Evolutionary conservation across 306 rosid species (phyloP).

Genomic region (Lathyrus sativus): DNA sequence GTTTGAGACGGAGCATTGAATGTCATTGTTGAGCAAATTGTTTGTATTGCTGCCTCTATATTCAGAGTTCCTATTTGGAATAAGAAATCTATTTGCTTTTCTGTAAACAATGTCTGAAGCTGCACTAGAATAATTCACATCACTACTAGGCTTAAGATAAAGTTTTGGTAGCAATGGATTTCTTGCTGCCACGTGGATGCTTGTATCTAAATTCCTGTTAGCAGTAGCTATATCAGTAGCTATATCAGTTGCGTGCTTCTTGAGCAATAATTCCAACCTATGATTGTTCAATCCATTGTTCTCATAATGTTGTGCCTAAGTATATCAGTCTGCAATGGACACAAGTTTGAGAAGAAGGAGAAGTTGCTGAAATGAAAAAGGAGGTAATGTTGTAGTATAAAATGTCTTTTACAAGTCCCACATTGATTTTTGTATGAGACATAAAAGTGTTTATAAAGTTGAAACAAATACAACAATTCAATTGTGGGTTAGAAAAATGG

Average conservation of each 20-base stretch:
- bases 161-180: constrained; percentile 46
- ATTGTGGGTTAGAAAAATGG: no score
- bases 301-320: constrained; percentile 34
- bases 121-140: constrained; percentile 34
- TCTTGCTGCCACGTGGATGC: constrained; percentile 45
- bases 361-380: no score
- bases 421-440: no score
- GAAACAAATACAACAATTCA: no score
- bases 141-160: constrained; percentile 34
- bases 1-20: constrained; percentile 45
- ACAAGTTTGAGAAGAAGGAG: no score
- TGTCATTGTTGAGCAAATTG: constrained; percentile 44
- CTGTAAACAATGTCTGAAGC: constrained; percentile 30
- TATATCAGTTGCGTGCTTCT: constrained; percentile 33
- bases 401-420: no score
- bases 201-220: constrained; percentile 35
- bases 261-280: constrained; percentile 45
- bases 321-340: constrained; percentile 41
- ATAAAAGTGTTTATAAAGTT: no score
- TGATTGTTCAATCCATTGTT: constrained; percentile 38
- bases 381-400: no score
- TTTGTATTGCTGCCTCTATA: constrained; percentile 39
- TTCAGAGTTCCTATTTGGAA: constrained; percentile 44
- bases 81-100: constrained; percentile 36
- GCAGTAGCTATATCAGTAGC: no score